Evolutionary conservation across 208 protist species (phyloP).

Genomic region (Tetramitus jugosus): DNA sequence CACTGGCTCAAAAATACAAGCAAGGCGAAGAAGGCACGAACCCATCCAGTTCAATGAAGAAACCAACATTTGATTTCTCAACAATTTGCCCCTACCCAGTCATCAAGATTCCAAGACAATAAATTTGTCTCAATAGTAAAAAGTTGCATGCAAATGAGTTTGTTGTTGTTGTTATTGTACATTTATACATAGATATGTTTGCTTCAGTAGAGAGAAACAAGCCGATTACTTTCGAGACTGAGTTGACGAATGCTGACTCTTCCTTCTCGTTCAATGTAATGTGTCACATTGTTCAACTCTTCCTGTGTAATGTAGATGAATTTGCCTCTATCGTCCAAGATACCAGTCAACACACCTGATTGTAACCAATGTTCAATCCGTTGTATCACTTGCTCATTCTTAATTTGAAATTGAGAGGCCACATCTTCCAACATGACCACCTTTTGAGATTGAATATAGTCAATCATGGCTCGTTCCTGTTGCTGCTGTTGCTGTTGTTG

Average conservation of each 20-base stretch:
- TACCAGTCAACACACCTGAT: constrained; percentile 13
- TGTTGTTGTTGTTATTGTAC: too few species aligned
- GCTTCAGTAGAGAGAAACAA: too few species aligned
- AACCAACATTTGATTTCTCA: too few species aligned
- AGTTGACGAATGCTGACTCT: constrained; percentile 19
- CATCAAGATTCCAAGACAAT: too few species aligned
- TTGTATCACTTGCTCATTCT: constrained; percentile 19
- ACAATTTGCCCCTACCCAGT: too few species aligned
- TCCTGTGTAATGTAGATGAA: constrained; percentile 28
- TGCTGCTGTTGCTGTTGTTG: neutral
- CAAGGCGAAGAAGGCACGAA: too few species aligned
- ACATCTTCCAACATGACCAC: constrained; percentile 26
- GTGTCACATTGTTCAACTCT: constrained; percentile 20
- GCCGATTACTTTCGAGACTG: neutral
- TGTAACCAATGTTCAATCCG: constrained; percentile 11
- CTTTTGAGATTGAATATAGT: constrained; percentile 9
- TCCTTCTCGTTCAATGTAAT: constrained; percentile 7
- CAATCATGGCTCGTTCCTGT: neutral
- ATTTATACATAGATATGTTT: too few species aligned
- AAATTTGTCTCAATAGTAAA: too few species aligned
- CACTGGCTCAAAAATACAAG: too few species aligned
- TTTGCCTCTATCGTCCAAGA: constrained; percentile 32
- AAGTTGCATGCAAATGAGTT: too few species aligned
- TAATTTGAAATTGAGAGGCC: constrained; percentile 18
- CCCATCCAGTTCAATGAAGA: too few species aligned